Evolutionary conservation across 2,329 filamentous ascomycete genomes (phyloP).

Genomic region (Thielaviopsis ethacetica): DNA sequence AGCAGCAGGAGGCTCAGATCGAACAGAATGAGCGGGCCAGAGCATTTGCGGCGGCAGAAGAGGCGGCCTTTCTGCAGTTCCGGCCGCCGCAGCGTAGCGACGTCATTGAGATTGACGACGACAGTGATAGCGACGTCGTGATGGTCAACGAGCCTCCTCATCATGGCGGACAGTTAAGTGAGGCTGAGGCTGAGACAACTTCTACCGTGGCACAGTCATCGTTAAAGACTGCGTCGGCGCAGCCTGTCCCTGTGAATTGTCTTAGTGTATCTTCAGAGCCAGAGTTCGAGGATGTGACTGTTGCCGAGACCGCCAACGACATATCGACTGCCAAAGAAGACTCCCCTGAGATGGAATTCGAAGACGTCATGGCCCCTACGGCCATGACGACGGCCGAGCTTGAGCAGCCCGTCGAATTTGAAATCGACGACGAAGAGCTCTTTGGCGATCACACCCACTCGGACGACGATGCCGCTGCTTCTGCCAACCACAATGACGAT

Average conservation of each 20-base stretch:
- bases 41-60: constrained; percentile 38
- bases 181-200: background rate
- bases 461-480: constrained; percentile 15
- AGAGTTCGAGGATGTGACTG: constrained; percentile 5
- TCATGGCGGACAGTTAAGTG: too few species aligned
- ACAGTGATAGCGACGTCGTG: constrained; percentile 38
- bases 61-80: constrained; percentile 15
- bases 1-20: constrained; percentile 37
- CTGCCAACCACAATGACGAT: constrained; percentile 47
- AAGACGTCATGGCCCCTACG: constrained; percentile 22
- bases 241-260: background rate
- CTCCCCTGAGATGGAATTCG: constrained; percentile 20
- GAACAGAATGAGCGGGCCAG: constrained; percentile 50
- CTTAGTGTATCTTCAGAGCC: constrained; percentile 2
- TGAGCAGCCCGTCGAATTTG: background rate
- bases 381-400: constrained; percentile 12
- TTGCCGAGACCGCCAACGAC: background rate
- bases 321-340: background rate
- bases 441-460: constrained; percentile 22
- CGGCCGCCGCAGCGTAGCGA: constrained; percentile 26
- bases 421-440: constrained; percentile 23
- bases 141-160: constrained; percentile 27
- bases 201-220: background rate
- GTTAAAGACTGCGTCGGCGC: background rate
- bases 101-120: constrained; percentile 44